A percentile compares a stretch with the other conserved stretches of the same genome.
These are phyloP conservation scores for Zancudomyces culisetae DNA, from an alignment of 371 early-diverging fungal genomes.

Conservation along the genomic window DNA sequence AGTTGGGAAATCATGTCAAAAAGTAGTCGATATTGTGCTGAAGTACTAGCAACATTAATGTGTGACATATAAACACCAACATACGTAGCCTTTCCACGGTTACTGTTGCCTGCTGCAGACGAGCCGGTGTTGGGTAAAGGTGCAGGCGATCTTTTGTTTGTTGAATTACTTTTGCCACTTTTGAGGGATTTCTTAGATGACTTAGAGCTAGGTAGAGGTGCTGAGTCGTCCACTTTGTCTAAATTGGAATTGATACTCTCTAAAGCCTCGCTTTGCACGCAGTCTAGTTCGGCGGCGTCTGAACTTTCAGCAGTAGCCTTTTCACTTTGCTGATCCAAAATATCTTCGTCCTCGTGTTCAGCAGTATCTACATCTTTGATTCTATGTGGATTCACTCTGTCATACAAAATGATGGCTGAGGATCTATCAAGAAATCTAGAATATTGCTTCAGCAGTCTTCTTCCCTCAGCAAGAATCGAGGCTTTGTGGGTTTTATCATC, in stretches of 20 bases:
- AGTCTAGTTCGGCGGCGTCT: background rate
- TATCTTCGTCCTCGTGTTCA: background rate
- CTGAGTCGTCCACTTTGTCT: background rate
- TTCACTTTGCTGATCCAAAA: background rate
- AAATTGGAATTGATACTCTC: no score
- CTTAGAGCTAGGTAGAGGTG: no score
- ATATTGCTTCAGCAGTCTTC: constrained; percentile 26
- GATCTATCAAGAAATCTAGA: constrained; percentile 52
- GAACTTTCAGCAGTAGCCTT: background rate
- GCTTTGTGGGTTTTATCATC: constrained; percentile 5
- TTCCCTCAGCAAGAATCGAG: background rate
- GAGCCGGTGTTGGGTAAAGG: background rate
- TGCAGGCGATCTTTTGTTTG: constrained; percentile 3
- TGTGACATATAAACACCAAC: constrained; percentile 44
- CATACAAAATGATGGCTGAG: constrained; percentile 50
- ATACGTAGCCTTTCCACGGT: constrained; percentile 26
- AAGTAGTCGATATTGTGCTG: constrained; percentile 49
- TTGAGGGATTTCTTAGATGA: no score
- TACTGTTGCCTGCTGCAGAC: background rate
- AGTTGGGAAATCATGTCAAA: constrained; percentile 55
- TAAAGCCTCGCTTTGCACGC: no score
- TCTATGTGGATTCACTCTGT: constrained; percentile 60
- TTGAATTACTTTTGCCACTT: background rate
- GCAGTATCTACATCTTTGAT: constrained; percentile 8
- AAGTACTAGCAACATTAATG: constrained; percentile 42